phyloP scores from a whole-genome alignment of 2,329 filamentous ascomycete species.

The Fusarium hainanense region DNA sequence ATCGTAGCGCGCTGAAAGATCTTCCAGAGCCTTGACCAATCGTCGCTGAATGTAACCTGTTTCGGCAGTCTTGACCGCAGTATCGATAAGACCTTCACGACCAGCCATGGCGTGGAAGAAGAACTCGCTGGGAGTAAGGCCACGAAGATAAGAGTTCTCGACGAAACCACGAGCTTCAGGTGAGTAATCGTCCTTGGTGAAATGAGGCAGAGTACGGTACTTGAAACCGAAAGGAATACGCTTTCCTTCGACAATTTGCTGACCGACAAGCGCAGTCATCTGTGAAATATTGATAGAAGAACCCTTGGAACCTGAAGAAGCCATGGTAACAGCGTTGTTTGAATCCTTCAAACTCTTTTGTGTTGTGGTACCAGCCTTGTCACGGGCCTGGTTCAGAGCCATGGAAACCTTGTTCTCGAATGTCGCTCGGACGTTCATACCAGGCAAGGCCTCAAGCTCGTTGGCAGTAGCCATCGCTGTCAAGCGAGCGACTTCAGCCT shows the following conservation, averaged over 20 bases:
- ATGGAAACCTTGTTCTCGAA: constrained; percentile 98
- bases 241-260: constrained; percentile 98
- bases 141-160: constrained; percentile 97
- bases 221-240: constrained; percentile 99
- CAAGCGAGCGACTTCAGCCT: constrained; percentile 80
- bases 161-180: constrained; percentile 97
- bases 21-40: constrained; percentile 96
- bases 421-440: constrained; percentile 98
- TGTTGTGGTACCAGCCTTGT: constrained; percentile 92
- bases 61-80: constrained; percentile 98
- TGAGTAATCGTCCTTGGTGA: constrained; percentile 99
- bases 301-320: constrained; percentile 95
- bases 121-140: constrained; percentile 94
- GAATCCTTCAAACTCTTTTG: constrained; percentile 92
- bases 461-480: constrained; percentile 85
- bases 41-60: constrained; percentile 99
- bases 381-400: constrained; percentile 93
- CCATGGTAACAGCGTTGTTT: constrained; percentile 98
- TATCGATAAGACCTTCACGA: constrained; percentile 99
- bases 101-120: constrained; percentile 99
- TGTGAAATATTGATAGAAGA: constrained; percentile 99
- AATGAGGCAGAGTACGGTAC: constrained; percentile 95
- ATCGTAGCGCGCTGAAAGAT: constrained; percentile 97
- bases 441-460: constrained; percentile 88
- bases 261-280: constrained; percentile 97